phyloP scores from a whole-genome alignment of 73 alveolate genomes.

The Tetrahymena borealis region DNA sequence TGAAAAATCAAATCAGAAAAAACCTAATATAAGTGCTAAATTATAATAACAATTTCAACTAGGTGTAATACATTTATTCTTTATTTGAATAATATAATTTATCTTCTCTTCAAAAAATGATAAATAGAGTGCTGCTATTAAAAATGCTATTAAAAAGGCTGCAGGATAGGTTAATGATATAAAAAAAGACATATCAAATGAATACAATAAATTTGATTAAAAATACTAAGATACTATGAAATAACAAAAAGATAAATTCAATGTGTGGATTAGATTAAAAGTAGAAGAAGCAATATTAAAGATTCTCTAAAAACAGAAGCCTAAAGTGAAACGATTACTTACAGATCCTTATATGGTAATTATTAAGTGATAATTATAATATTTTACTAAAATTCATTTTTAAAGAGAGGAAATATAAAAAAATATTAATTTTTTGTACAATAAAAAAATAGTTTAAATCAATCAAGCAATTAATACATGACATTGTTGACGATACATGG shows the following conservation, averaged over 20 bases:
- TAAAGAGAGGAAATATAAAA: too few species aligned
- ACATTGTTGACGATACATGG: not conserved
- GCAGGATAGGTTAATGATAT: not conserved
- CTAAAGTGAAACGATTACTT: not conserved
- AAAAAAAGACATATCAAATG: not conserved
- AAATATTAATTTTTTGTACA: too few species aligned
- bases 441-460: not conserved
- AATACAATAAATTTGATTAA: not conserved
- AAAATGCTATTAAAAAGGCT: not conserved
- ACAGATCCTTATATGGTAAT: not conserved
- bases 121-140: not conserved
- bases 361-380: not conserved
- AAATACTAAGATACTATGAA: not conserved
- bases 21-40: too few species aligned
- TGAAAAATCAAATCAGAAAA: too few species aligned
- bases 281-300: not conserved
- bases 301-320: not conserved
- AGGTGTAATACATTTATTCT: too few species aligned
- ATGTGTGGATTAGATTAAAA: not conserved
- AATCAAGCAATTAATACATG: not conserved
- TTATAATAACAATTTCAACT: too few species aligned
- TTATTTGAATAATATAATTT: too few species aligned
- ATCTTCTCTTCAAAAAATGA: too few species aligned
- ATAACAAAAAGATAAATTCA: not conserved
- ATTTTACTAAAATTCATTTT: too few species aligned